Evolutionary conservation across 441 rosid species (phyloP), one percentile per base, ranked within the genome.

Genomic region (Erodium trifolium): DNA sequence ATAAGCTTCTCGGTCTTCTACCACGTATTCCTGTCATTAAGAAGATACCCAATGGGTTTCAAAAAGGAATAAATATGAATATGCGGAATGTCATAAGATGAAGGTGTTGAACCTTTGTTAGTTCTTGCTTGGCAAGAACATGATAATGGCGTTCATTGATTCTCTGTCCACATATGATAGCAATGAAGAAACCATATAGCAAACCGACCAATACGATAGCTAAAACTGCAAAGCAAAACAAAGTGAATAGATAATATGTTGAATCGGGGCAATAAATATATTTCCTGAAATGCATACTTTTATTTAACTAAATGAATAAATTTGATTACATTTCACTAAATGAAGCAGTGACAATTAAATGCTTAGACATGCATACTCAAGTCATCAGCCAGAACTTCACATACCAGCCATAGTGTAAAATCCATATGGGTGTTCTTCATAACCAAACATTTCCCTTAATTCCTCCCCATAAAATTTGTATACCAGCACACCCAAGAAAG

Each of bases 91-190:
- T 12, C 13, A 23, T 60, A 18, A 17, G 35, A 53, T 67, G 34
- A 16, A 74, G 72, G 73, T 70, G 67, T 2, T 77, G 17, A 19
- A 95, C 99, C 98, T 89, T 92, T 49, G 99, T 95, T 67, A 95
- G 85, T 83, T 95, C 99, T 86, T 95, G 98, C 76, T 92, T 95
- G 68, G 97, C 99, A 59, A 95, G 98, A 77, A 95, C 87, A 63
- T 95, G 99, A 76, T 95, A 90, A 73, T 95, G 99, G 23, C 99
- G 90, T 77, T 95, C 99, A 70, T 81, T 92, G 70, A 95, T 95
- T 88, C 87, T 86, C 78, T 95, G 99, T 68, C 99, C 99, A 77
- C 99, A 95, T 80, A 95, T 95, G 72, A 95, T 95, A 70, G 98
- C 98, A 43, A 95, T 95, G 83, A 95, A 92, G 83, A 92, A 92